A percentile compares a stretch with the other conserved stretches of the same genome.
Conservation (phyloP, 2,329 filamentous ascomycete genomes). For the Xylariaceae sp. region DNA sequence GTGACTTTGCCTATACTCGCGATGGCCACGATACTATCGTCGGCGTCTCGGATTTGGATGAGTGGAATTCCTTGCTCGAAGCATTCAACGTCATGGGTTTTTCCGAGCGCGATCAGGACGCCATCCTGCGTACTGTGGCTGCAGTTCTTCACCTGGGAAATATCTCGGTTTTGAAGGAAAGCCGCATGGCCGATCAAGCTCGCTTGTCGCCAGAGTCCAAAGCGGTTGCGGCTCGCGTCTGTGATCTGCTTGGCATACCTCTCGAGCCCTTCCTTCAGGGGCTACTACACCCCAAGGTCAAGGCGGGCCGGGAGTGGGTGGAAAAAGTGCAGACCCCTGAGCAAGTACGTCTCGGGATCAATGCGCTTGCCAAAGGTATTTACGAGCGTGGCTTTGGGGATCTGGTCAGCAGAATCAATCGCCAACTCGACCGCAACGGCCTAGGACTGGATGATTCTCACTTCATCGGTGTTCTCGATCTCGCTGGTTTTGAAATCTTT, state of each 20-base stretch:
- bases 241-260: constrained; percentile 76
- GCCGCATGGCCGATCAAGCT: constrained; percentile 84
- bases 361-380: constrained; percentile 92
- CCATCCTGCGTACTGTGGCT: constrained; percentile 81
- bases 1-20: constrained; percentile 87
- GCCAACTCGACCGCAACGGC: constrained; percentile 80
- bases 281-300: constrained; percentile 85
- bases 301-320: constrained; percentile 95
- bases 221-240: constrained; percentile 71
- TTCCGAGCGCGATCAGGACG: constrained; percentile 72
- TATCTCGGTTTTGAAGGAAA: constrained; percentile 83
- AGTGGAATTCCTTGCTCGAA: constrained; percentile 87
- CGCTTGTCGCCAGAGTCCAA: constrained; percentile 71
- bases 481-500: constrained; percentile 98
- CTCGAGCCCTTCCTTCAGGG: constrained; percentile 82
- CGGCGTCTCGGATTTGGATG: constrained; percentile 82
- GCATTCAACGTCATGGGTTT: constrained; percentile 95
- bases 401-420: constrained; percentile 85
- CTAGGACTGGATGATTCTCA: constrained; percentile 80
- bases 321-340: constrained; percentile 98
- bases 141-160: constrained; percentile 93
- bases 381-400: constrained; percentile 96
- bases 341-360: constrained; percentile 82
- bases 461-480: constrained; percentile 97
- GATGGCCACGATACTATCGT: constrained; percentile 87